Evolutionary conservation across 805 yeast species (phyloP).

Genomic region (Candida cerambycidarum): DNA sequence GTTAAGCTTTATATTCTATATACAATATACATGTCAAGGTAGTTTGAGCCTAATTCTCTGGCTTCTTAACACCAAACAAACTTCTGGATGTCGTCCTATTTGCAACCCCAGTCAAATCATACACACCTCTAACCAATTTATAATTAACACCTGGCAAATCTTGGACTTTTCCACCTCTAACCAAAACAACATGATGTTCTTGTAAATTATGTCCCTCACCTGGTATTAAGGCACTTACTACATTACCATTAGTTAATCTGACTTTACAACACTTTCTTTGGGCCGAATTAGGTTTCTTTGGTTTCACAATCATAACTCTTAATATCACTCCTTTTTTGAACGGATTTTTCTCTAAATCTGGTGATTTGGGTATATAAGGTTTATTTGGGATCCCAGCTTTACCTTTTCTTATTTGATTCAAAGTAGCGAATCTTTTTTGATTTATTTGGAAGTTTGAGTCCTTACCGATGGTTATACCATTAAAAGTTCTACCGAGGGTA

Average conservation of each 20-base stretch:
- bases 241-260: constrained; percentile 83
- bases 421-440: constrained; percentile 61
- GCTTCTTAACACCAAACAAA: constrained; percentile 90
- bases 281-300: constrained; percentile 98
- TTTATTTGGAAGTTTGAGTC: not conserved
- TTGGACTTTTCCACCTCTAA: constrained; percentile 97
- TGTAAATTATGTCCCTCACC: constrained; percentile 99
- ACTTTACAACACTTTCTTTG: constrained; percentile 97
- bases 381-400: constrained; percentile 48
- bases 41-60: constrained; percentile 39
- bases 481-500: not conserved
- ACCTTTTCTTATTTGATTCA: constrained; percentile 76
- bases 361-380: constrained; percentile 60
- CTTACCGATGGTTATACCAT: too few relatives aligned
- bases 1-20: constrained; percentile 12
- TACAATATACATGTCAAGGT: not conserved
- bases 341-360: constrained; percentile 81
- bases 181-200: constrained; percentile 94
- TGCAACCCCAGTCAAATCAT: constrained; percentile 93
- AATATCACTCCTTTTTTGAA: constrained; percentile 91
- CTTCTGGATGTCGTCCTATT: constrained; percentile 87
- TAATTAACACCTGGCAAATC: constrained; percentile 98
- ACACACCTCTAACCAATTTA: constrained; percentile 88
- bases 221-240: constrained; percentile 89
- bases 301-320: constrained; percentile 92